phyloP scores from a whole-genome alignment of 1,284 basidiomycete genomes.

The Malassezia vespertilionis region DNA sequence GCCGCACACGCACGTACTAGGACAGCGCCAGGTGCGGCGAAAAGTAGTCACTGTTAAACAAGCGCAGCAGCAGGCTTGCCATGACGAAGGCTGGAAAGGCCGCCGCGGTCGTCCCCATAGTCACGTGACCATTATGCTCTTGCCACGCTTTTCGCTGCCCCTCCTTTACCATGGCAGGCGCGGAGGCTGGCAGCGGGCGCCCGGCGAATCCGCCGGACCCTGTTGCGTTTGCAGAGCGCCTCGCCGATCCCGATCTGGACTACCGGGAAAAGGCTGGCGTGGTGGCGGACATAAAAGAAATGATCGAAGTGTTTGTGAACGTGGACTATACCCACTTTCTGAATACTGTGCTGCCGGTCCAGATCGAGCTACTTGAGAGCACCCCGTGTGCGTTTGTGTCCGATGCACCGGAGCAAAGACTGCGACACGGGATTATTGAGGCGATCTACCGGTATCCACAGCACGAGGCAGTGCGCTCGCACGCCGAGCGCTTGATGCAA shows the following conservation, averaged over 20 bases:
- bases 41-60: slow-evolving; percentile 46
- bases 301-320: slow-evolving; percentile 35
- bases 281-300: slow-evolving; percentile 39
- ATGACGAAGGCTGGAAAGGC: slow-evolving; percentile 15
- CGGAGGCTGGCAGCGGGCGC: slow-evolving; percentile 8
- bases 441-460: slow-evolving; percentile 70
- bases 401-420: slow-evolving; percentile 63
- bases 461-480: slow-evolving; percentile 64
- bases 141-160: background rate
- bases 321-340: slow-evolving; percentile 61
- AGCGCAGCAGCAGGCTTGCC: slow-evolving; percentile 41
- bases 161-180: slow-evolving; percentile 4
- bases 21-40: slow-evolving; percentile 44
- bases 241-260: slow-evolving; percentile 17
- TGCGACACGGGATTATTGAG: slow-evolving; percentile 53
- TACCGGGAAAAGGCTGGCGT: slow-evolving; percentile 23
- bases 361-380: slow-evolving; percentile 66
- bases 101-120: background rate
- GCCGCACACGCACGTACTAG: slow-evolving; percentile 20
- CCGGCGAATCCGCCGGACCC: slow-evolving; percentile 14
- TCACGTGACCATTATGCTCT: slow-evolving; percentile 6
- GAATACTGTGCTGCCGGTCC: slow-evolving; percentile 58
- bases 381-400: slow-evolving; percentile 67
- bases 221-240: slow-evolving; percentile 9
- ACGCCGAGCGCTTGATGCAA: slow-evolving; percentile 61